These are phyloP conservation scores for Colletotrichum echinochloae DNA, from an alignment of 2,329 filamentous ascomycete genomes.

Conservation along the genomic window DNA sequence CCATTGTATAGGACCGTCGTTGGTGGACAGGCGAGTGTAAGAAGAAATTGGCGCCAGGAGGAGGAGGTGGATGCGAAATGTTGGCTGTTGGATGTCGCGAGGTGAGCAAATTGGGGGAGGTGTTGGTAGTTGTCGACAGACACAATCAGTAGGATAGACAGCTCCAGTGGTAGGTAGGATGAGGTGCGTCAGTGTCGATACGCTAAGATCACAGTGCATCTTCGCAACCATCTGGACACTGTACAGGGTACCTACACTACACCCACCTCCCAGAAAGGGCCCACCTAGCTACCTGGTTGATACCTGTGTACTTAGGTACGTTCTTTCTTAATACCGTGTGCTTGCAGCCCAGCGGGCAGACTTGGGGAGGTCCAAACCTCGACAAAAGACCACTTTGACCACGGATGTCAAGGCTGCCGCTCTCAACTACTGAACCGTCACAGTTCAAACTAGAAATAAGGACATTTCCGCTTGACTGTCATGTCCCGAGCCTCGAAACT, in stretches of 20 bases:
- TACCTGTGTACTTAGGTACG: background rate
- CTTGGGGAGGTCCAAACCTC: constrained; percentile 15
- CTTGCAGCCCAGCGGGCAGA: background rate
- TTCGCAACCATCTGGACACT: background rate
- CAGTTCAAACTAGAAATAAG: background rate
- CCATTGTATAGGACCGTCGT: constrained; percentile 26
- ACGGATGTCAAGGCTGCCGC: background rate
- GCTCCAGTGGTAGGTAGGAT: background rate
- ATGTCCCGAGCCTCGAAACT: constrained; percentile 95
- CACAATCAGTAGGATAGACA: constrained; percentile 3
- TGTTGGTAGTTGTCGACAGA: constrained; percentile 11
- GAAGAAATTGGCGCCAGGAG: background rate
- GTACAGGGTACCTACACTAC: background rate
- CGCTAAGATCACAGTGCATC: constrained; percentile 5
- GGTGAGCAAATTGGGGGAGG: background rate
- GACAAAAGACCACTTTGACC: constrained; percentile 9
- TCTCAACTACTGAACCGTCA: background rate
- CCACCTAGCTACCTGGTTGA: background rate
- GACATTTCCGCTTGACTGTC: constrained; percentile 26
- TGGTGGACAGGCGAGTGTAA: background rate
- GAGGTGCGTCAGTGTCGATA: constrained; percentile 2
- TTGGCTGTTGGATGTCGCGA: background rate
- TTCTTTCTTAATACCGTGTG: background rate
- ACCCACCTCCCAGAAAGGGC: too few species aligned
- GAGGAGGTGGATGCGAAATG: background rate